Evolutionary conservation across 2,329 filamentous ascomycete genomes (phyloP).

Genomic region (Apiospora aurea): DNA sequence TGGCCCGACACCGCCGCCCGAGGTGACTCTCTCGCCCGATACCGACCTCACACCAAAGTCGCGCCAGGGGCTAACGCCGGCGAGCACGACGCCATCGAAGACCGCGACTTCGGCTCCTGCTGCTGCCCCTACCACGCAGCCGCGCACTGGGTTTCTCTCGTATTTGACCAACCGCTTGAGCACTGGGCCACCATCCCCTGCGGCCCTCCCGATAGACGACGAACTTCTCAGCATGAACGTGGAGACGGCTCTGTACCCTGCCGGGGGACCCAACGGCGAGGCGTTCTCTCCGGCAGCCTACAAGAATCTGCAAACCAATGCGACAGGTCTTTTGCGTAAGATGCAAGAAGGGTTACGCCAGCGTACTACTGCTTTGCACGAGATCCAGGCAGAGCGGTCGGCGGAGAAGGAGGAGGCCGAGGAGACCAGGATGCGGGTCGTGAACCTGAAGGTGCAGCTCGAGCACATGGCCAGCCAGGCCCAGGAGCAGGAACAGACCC

Average conservation of each 20-base stretch:
- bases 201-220: conserved; percentile 48
- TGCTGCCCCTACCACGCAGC: conserved; percentile 36
- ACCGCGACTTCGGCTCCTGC: conserved; percentile 32
- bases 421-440: conserved; percentile 59
- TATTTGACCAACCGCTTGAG: conserved; percentile 51
- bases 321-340: conserved; percentile 59
- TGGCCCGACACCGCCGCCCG: conserved; percentile 36
- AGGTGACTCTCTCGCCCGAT: conserved; percentile 39
- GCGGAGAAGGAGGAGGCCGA: conserved; percentile 62
- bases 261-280: conserved; percentile 51
- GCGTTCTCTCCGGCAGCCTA: conserved; percentile 65
- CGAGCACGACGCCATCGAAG: conserved; percentile 46
- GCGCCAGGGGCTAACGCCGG: conserved; percentile 36
- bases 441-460: conserved; percentile 65
- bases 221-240: conserved; percentile 64
- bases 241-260: conserved; percentile 60
- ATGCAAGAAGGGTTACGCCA: conserved; percentile 67
- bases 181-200: conserved; percentile 35
- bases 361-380: conserved; percentile 56
- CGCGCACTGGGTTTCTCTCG: conserved; percentile 55
- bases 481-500: conserved; percentile 59
- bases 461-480: conserved; percentile 64
- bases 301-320: conserved; percentile 67
- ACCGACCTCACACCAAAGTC: conserved; percentile 45
- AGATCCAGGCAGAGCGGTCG: conserved; percentile 61